Base-by-base conservation (phyloP, 2,329 filamentous ascomycete genomes). In the Geosmithia flava region DNA sequence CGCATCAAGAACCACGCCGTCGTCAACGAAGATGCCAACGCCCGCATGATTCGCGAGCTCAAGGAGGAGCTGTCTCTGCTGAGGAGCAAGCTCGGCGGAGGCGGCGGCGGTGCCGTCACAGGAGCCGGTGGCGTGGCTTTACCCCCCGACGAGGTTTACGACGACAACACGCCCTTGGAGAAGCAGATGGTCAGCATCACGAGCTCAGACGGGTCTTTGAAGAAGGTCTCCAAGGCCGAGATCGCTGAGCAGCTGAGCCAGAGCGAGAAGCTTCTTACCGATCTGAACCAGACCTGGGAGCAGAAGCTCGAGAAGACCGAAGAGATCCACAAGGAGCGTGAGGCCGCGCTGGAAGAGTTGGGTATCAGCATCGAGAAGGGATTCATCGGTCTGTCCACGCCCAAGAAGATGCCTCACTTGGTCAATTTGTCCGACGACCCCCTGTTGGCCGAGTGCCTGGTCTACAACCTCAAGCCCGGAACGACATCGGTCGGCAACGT, bases 1-100 rank as follows among this genome's bases (percentile, higher is more conserved):
- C 83, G 93, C 58, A 98, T 98, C 76, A 97, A 97, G 87, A 98
- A 98, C 69, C 93, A 98, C 65, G 93, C 93, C 49, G 93, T 98
- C 46, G 86, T 98, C 65, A 98, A 98, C 70, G 93, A 98, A 65
- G 93, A 98, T 67, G 91, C 93, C 44, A 98, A 98, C 62, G 93
- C 93, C 51, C 85, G 93, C 57, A 98, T 98, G 93, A 97, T 98
- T 54, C 79, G 93, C 64, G 93, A 98, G 62, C 72, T 98, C 53
- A 98, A 98, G 63, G 93, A 98, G 64, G 93, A 98, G 60, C 68
- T 98, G 50, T 80, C 87, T 1, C 74, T 95, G 52, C 71, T 98
- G 49, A 79, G 93, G 57, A 83, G 87, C 57, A 97, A 98, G 62
- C 76, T 98, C 15, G 83, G 82, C 46, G 78, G 78, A 33, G 75